Conservation (phyloP, 352 stramenopile genomes). For the Blastocystis sp. region DNA sequence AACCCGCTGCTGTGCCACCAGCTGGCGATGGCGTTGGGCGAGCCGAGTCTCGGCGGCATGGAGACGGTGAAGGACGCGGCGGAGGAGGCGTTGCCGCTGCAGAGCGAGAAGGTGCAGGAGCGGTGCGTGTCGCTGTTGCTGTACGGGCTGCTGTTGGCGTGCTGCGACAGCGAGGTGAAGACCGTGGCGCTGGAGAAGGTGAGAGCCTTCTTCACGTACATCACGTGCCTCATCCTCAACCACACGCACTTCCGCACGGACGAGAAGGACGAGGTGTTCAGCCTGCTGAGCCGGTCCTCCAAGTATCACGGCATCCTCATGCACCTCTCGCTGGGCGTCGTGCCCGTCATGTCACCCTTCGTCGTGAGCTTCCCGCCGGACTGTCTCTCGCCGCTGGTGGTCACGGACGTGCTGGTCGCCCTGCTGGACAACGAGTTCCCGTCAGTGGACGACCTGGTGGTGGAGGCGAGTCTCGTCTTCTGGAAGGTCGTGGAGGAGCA, state of each 20-base stretch:
- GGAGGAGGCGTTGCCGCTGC: not conserved
- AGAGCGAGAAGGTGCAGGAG: not conserved
- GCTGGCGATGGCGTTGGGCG: not conserved
- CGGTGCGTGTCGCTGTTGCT: constrained; percentile 17
- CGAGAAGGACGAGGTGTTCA: not conserved
- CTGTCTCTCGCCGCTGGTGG: not conserved
- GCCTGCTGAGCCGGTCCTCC: not conserved
- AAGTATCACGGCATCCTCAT: not conserved
- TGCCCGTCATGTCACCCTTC: not conserved
- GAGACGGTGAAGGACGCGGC: too few species aligned
- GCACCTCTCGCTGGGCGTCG: not conserved
- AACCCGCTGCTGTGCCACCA: not conserved
- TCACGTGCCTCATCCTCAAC: constrained; percentile 22
- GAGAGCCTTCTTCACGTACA: not conserved
- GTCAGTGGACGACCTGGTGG: constrained; percentile 6
- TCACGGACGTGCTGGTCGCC: not conserved
- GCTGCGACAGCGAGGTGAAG: constrained; percentile 40
- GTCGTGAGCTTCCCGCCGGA: not conserved
- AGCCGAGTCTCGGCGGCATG: not conserved
- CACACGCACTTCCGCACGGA: not conserved
- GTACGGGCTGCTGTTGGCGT: constrained; percentile 47
- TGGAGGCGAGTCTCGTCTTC: not conserved
- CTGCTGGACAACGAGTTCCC: constrained; percentile 41
- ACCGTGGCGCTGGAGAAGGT: not conserved
- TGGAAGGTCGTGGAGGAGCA: not conserved